Conservation (phyloP, 1,284 basidiomycete species). For the Sporisorium scitamineum region DNA sequence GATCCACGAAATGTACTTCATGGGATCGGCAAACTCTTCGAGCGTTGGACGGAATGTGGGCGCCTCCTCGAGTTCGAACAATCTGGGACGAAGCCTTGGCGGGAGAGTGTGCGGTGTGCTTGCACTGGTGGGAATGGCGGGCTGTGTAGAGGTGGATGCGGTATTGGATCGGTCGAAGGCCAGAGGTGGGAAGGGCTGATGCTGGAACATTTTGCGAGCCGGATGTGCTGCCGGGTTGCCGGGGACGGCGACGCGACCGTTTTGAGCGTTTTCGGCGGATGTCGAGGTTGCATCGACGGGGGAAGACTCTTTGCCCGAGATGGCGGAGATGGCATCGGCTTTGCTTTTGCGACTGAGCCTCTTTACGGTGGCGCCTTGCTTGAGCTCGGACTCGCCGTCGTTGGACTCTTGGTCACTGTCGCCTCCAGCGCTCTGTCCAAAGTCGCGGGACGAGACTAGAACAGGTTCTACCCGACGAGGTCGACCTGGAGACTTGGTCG, state of each 20-base stretch:
- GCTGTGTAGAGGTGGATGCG: constrained; percentile 9
- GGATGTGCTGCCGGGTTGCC: constrained; percentile 49
- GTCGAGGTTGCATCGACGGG: constrained; percentile 6
- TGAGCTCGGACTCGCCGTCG: constrained; percentile 33
- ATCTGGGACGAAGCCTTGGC: constrained; percentile 49
- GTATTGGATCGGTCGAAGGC: constrained; percentile 17
- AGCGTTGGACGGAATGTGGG: constrained; percentile 87
- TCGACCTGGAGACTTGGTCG: constrained; percentile 36
- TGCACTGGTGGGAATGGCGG: constrained; percentile 54
- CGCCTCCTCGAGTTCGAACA: constrained; percentile 89
- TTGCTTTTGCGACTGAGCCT: constrained; percentile 52
- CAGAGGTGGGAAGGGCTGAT: constrained; percentile 38
- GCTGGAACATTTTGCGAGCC: constrained; percentile 42
- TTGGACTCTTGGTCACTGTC: constrained; percentile 35
- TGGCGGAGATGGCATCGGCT: constrained; percentile 44
- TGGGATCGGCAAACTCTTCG: constrained; percentile 95
- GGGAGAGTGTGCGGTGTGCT: constrained; percentile 58
- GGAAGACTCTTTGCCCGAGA: constrained; percentile 24
- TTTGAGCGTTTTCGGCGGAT: constrained; percentile 1
- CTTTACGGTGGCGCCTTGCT: constrained; percentile 42
- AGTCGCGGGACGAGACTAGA: constrained; percentile 45
- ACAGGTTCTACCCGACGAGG: constrained; percentile 44
- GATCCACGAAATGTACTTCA: constrained; percentile 84
- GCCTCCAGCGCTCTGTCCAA: constrained; percentile 43
- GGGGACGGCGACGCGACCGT: constrained; percentile 7